These are phyloP conservation scores for Russula foetens DNA, from an alignment of 768 basidiomycete species.

Conservation along the genomic window DNA sequence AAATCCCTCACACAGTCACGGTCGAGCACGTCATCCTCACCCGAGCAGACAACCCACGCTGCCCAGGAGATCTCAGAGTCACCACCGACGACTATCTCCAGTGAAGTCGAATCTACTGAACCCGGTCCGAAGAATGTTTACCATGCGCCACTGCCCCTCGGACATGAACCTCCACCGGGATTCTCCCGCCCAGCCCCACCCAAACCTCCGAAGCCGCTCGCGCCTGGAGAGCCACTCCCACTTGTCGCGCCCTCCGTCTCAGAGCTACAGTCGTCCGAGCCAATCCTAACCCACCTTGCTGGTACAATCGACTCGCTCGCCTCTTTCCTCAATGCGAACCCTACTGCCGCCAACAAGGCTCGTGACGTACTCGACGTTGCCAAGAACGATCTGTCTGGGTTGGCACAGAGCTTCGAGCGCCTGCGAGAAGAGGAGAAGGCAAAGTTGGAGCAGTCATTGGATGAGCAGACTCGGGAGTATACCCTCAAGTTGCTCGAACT, in stretches of 20 bases:
- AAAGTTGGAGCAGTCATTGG: slow-evolving; percentile 56
- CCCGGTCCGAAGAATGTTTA: slow-evolving; percentile 43
- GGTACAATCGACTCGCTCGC: slow-evolving; percentile 89
- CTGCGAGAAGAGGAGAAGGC: slow-evolving; percentile 72
- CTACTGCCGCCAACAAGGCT: slow-evolving; percentile 57
- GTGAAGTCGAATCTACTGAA: slow-evolving; percentile 18
- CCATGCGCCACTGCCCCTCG: slow-evolving; percentile 72
- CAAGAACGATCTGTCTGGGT: slow-evolving; percentile 67
- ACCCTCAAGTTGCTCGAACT: slow-evolving; percentile 69
- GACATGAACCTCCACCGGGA: slow-evolving; percentile 90
- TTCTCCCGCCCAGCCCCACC: slow-evolving; percentile 56
- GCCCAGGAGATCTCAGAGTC: slow-evolving; percentile 24
- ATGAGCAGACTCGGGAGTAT: slow-evolving; percentile 82
- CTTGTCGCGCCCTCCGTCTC: slow-evolving; percentile 75
- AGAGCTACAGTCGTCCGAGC: slow-evolving; percentile 67
- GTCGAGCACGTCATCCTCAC: slow-evolving; percentile 19
- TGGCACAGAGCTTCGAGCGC: slow-evolving; percentile 69
- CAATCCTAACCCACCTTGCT: slow-evolving; percentile 89
- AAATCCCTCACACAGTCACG: slow-evolving; percentile 30
- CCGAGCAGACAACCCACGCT: slow-evolving; percentile 23
- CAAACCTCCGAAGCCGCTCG: slow-evolving; percentile 31
- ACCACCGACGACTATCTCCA: slow-evolving; percentile 16
- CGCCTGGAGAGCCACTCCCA: slow-evolving; percentile 47
- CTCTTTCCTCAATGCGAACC: slow-evolving; percentile 69
- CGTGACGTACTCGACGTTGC: slow-evolving; percentile 72